phyloP scores from a whole-genome alignment of 768 basidiomycete species.

The Lanmaoa rubissima region DNA sequence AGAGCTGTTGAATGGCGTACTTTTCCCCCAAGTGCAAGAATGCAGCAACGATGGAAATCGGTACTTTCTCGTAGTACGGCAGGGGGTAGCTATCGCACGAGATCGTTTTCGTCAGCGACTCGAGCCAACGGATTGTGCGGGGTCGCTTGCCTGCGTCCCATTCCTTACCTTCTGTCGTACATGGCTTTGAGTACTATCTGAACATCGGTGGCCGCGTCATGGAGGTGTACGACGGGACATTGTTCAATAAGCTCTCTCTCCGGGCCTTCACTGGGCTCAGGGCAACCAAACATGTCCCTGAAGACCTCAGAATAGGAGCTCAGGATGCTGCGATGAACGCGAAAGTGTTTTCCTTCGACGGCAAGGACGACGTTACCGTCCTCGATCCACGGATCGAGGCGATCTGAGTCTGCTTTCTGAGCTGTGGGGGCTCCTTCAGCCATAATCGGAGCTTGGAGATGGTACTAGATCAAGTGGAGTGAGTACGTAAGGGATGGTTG shows the following conservation, averaged over 20 bases:
- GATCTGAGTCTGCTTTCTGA: slow-evolving; percentile 1
- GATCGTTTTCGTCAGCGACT: background rate
- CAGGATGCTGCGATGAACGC: slow-evolving; percentile 4
- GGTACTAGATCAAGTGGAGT: background rate
- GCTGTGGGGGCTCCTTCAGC: background rate
- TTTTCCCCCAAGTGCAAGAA: slow-evolving; percentile 26
- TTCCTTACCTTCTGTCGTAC: slow-evolving; percentile 16
- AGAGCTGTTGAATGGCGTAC: slow-evolving; percentile 22
- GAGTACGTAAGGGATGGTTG: background rate
- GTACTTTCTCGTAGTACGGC: slow-evolving; percentile 3
- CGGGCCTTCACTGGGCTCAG: background rate
- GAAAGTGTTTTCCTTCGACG: slow-evolving; percentile 2
- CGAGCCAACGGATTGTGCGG: no score
- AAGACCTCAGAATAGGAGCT: slow-evolving; percentile 4
- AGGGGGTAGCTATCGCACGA: slow-evolving; percentile 8
- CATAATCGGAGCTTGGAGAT: background rate
- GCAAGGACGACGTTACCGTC: slow-evolving; percentile 8
- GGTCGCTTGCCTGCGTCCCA: background rate
- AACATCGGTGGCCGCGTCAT: slow-evolving; percentile 14
- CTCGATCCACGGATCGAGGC: slow-evolving; percentile 4
- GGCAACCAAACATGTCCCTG: slow-evolving; percentile 3
- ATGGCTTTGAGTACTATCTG: slow-evolving; percentile 15
- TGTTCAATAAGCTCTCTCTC: background rate
- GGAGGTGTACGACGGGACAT: slow-evolving; percentile 24
- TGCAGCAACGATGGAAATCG: slow-evolving; percentile 1